Conservation (phyloP, 1,139 yeast species). For the Hansenula sp. region DNA sequence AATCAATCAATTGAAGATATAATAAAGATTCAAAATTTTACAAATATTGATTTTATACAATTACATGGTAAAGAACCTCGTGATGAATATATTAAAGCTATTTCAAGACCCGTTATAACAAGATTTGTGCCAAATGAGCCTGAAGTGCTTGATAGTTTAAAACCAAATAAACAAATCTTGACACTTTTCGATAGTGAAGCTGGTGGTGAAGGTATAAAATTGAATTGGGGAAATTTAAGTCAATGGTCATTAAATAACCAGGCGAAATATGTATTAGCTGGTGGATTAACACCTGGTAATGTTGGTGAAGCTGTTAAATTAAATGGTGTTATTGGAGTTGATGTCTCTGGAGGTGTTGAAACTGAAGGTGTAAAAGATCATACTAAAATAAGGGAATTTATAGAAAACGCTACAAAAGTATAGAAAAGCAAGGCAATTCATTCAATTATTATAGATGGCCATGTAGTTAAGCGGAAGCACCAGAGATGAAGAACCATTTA, state of each 20-base stretch:
- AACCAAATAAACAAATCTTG: constrained; percentile 37
- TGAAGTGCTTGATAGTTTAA: constrained; percentile 23
- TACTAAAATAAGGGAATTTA: constrained; percentile 53
- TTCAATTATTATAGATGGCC: not conserved
- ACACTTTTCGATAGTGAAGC: constrained; percentile 80
- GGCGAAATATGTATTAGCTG: constrained; percentile 71
- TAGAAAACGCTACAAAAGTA: constrained; percentile 40
- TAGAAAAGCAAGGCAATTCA: not conserved
- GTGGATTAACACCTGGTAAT: constrained; percentile 79
- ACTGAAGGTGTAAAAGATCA: constrained; percentile 67
- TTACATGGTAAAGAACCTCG: constrained; percentile 83
- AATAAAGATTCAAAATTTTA: constrained; percentile 36
- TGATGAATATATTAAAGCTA: constrained; percentile 39
- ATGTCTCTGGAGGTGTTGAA: constrained; percentile 95
- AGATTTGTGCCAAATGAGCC: constrained; percentile 64
- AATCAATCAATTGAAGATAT: constrained; percentile 73
- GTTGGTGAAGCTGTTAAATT: constrained; percentile 46
- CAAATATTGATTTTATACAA: constrained; percentile 74
- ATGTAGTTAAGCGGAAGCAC: constrained; percentile 53
- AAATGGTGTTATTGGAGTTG: constrained; percentile 73
- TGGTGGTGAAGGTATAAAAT: constrained; percentile 84
- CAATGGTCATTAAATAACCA: constrained; percentile 32
- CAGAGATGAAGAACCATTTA: constrained; percentile 99
- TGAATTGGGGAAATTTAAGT: constrained; percentile 62
- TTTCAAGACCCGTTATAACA: constrained; percentile 62